A percentile compares a stretch with the other conserved stretches of the same genome.
Conservation (phyloP, 1,139 yeast genomes). For the Entelexis sorbosivorans region DNA sequence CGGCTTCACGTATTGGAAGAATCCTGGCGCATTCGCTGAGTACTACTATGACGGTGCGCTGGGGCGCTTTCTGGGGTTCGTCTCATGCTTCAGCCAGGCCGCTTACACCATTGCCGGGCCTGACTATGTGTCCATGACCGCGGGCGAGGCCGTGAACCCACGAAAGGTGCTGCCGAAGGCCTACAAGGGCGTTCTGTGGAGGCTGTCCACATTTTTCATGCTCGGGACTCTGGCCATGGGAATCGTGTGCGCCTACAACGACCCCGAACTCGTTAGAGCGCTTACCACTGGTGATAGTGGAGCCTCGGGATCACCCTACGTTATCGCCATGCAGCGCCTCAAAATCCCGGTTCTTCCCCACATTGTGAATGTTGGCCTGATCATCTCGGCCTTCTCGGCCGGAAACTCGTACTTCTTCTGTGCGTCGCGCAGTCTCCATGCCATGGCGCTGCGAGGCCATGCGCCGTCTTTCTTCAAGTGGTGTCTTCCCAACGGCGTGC, state of each 20-base stretch:
- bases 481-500: slow-evolving; percentile 49
- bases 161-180: slow-evolving; percentile 68
- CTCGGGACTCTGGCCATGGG: slow-evolving; percentile 54
- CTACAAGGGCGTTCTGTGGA: slow-evolving; percentile 61
- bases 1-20: slow-evolving; percentile 55
- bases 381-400: slow-evolving; percentile 58
- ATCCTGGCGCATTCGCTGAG: slow-evolving; percentile 47
- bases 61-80: slow-evolving; percentile 65
- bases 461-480: slow-evolving; percentile 39
- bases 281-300: slow-evolving; percentile 44
- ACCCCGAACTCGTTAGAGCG: slow-evolving; percentile 35
- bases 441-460: slow-evolving; percentile 47
- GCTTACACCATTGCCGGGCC: slow-evolving; percentile 73
- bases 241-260: slow-evolving; percentile 45
- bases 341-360: slow-evolving; percentile 47
- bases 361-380: slow-evolving; percentile 50
- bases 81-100: slow-evolving; percentile 54
- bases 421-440: slow-evolving; percentile 47
- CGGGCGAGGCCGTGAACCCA: slow-evolving; percentile 73
- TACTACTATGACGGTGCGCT: slow-evolving; percentile 39
- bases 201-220: slow-evolving; percentile 59
- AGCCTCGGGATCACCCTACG: slow-evolving; percentile 54
- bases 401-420: slow-evolving; percentile 65
- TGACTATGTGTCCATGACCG: slow-evolving; percentile 67
- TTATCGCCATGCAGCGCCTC: slow-evolving; percentile 48